Base-by-base conservation (phyloP, 1,139 yeast genomes). In the Entelexis sorbosivorans region DNA sequence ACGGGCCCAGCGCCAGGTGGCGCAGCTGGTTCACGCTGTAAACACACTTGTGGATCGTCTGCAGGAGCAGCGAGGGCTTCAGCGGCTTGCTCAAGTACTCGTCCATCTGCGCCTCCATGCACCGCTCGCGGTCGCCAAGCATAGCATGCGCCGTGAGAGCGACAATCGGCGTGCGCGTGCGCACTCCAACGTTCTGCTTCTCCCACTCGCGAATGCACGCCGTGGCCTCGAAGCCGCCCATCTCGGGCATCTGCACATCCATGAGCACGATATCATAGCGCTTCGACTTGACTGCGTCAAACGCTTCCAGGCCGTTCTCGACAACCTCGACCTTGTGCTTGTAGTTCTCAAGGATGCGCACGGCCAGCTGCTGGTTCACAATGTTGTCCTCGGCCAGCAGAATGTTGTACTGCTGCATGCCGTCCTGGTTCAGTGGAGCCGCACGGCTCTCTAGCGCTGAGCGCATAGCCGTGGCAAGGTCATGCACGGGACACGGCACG, bases 201-300 rank as follows among this genome's bases (percentile, higher is more conserved):
- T 86, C 95, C 93, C 93, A 85, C 64, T 82, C 89, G 60, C 95
- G 72, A 52, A 86, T 86, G 65, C 79, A 77, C 52, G 82, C 86
- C 1, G 95, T 85, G 3, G 95, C 94, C 64, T 86, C 95, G 64
- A 86, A 86, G 0, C 95, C 95, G 44, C 95, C 94, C 93, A 86
- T 85, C 9, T 85, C 87, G 7, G 95, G 95, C 95, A 86, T 86
- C 67, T 86, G 95, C 40, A 86, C 95, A 70, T 86, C 95, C 95
- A 86, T 86, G 59, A 86, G 74, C 16, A 86, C 86, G 48, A 82
- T 91, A 63, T 86, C 95, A 64, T 80, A 85, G 43, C 76, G 73
- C 64, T 77, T 79, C 47, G 70, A 66, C 64, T 80, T 75, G 42
- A 84, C 80, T 0, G 89, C 89, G 58, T 85, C 87, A 60, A 77